Evolutionary conservation across 2,329 filamentous ascomycete genomes (phyloP).

Genomic region (Neofusicoccum parvum): DNA sequence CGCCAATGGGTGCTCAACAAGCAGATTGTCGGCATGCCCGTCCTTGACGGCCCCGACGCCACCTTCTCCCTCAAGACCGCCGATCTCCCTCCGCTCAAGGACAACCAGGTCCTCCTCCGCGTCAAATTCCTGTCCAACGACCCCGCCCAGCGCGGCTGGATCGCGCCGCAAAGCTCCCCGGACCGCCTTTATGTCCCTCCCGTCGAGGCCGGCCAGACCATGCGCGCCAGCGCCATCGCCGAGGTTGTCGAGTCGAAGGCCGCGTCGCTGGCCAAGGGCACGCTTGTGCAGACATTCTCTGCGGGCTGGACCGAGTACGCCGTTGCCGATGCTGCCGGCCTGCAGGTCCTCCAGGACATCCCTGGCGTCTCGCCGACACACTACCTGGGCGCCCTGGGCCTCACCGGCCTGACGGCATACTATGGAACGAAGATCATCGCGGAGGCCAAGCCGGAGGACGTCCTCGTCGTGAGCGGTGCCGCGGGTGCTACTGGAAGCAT

Average conservation of each 20-base stretch:
- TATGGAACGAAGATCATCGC: conserved; percentile 72
- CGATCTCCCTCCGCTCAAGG: conserved; percentile 38
- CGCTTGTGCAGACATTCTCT: conserved; percentile 56
- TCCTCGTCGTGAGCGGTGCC: conserved; percentile 76
- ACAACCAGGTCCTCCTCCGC: conserved; percentile 51
- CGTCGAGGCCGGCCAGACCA: conserved; percentile 67
- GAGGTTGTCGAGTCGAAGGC: conserved; percentile 65
- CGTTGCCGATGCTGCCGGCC: conserved; percentile 47
- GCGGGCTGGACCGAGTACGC: conserved; percentile 70
- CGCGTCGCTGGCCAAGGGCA: conserved; percentile 57
- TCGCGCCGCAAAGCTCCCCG: not conserved
- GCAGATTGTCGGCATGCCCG: conserved; percentile 40
- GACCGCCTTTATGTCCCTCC: conserved; percentile 66
- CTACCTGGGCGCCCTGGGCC: conserved; percentile 50
- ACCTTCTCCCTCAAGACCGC: conserved; percentile 45
- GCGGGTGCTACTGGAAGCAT: conserved; percentile 78
- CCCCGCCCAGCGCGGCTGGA: conserved; percentile 50
- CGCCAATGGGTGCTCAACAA: conserved; percentile 49
- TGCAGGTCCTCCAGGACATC: conserved; percentile 1
- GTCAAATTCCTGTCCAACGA: conserved; percentile 54
- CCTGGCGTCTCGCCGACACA: conserved; percentile 7
- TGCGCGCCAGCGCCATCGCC: conserved; percentile 65
- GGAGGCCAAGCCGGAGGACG: conserved; percentile 67
- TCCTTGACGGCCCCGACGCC: conserved; percentile 39
- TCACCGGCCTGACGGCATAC: conserved; percentile 75